Percentiles rank a stretch among this genome's conserved stretches.
phyloP scores from a whole-genome alignment of 306 rosid species.

The Cucurbita pepo region DNA sequence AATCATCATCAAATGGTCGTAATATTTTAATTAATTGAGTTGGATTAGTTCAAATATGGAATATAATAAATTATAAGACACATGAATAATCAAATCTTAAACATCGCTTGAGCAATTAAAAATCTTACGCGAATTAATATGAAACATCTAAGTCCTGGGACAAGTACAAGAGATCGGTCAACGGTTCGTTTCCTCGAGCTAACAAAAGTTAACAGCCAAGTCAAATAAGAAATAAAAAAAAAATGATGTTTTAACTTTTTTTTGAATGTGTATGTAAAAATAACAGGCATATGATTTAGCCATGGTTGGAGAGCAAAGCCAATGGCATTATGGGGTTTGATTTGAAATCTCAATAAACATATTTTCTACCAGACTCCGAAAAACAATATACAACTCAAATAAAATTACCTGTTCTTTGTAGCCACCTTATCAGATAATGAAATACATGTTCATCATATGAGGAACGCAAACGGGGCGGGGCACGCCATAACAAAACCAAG shows the following conservation, averaged over 20 bases:
- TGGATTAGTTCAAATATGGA: too few relatives aligned
- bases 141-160: too few relatives aligned
- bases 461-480: slow-evolving; percentile 13
- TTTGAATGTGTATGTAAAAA: neutral
- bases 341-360: slow-evolving; percentile 30
- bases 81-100: too few relatives aligned
- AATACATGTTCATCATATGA: slow-evolving; percentile 37
- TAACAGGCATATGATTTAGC: slow-evolving; percentile 34
- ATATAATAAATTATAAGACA: too few relatives aligned
- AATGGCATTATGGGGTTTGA: slow-evolving; percentile 33
- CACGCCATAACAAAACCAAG: slow-evolving; percentile 1
- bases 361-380: slow-evolving; percentile 41
- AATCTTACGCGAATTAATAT: too few relatives aligned
- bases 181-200: too few relatives aligned
- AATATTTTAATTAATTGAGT: too few relatives aligned
- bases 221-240: neutral
- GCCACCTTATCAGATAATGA: slow-evolving; percentile 44
- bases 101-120: too few relatives aligned
- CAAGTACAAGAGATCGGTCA: too few relatives aligned
- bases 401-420: slow-evolving; percentile 43
- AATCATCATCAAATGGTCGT: too few relatives aligned
- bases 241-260: neutral
- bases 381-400: slow-evolving; percentile 72
- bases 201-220: neutral
- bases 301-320: slow-evolving; percentile 45